These are phyloP conservation scores for Colletotrichum aenigma DNA, from an alignment of 2,329 filamentous ascomycete genomes.

Conservation along the genomic window DNA sequence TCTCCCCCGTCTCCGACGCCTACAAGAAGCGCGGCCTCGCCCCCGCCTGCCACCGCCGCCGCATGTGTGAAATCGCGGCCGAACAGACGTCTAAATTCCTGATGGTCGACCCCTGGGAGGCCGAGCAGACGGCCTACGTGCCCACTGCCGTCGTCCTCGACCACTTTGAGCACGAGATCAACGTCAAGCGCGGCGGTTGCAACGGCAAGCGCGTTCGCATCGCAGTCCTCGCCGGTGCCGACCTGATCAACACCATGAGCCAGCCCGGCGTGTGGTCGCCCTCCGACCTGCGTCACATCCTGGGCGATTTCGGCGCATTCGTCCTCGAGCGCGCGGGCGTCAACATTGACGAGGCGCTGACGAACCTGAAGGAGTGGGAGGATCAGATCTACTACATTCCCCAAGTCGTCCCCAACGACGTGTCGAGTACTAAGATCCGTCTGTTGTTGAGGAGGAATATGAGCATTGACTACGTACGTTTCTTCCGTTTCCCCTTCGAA, in stretches of 20 bases:
- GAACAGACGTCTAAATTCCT: constrained; percentile 77
- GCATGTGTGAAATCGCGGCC: constrained; percentile 87
- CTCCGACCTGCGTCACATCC: constrained; percentile 85
- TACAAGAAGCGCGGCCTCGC: constrained; percentile 84
- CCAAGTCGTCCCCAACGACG: constrained; percentile 86
- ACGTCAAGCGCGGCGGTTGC: constrained; percentile 77
- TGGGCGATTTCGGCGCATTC: constrained; percentile 82
- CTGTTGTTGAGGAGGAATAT: constrained; percentile 21
- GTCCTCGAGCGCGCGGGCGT: constrained; percentile 89
- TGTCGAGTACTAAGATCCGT: constrained; percentile 41
- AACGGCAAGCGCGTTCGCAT: constrained; percentile 73
- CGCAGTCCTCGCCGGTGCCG: constrained; percentile 80
- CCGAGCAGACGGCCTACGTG: constrained; percentile 82
- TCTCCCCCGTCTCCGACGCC: constrained; percentile 71
- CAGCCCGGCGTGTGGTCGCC: constrained; percentile 80
- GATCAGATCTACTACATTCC: constrained; percentile 88
- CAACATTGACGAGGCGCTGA: constrained; percentile 85
- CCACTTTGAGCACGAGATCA: constrained; percentile 91
- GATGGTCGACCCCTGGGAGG: constrained; percentile 90
- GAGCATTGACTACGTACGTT: constrained; percentile 22
- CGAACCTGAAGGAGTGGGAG: constrained; percentile 80
- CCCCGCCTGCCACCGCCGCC: constrained; percentile 72
- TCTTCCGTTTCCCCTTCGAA: background rate
- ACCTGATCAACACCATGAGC: constrained; percentile 76
- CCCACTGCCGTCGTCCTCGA: constrained; percentile 89